phyloP scores from a whole-genome alignment of 192 early-diverging fungal species.

The Entomortierella chlamydospora region DNA sequence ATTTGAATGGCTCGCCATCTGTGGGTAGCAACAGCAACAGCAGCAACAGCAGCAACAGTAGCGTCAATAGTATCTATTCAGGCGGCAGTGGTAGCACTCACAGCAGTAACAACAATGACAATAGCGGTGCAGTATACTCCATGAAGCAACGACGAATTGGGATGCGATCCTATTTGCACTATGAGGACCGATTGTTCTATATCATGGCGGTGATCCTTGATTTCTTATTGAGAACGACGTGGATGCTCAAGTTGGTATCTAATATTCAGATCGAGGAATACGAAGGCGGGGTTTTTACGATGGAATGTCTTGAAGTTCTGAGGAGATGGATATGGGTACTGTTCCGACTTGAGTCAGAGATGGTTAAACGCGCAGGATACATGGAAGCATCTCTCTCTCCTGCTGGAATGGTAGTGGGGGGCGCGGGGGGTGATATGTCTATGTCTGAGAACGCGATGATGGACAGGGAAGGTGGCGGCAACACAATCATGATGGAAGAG shows the following conservation, averaged over 20 bases:
- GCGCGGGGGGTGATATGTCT: neutral
- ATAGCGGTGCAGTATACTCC: neutral
- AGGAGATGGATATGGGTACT: slow-evolving; percentile 96
- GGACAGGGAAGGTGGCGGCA: slow-evolving; percentile 1
- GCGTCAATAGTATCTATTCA: slow-evolving; percentile 2
- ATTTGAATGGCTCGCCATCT: neutral
- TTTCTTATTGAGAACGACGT: slow-evolving; percentile 85
- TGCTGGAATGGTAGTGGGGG: neutral
- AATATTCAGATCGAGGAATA: slow-evolving; percentile 72
- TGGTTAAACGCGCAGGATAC: slow-evolving; percentile 62
- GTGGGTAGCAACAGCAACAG: slow-evolving; percentile 10
- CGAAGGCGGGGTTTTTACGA: slow-evolving; percentile 76
- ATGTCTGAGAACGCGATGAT: slow-evolving; percentile 7
- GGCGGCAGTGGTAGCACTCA: neutral
- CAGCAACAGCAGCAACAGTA: neutral
- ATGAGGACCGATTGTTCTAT: slow-evolving; percentile 73
- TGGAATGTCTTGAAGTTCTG: slow-evolving; percentile 85
- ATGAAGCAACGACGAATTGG: neutral
- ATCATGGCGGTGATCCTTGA: slow-evolving; percentile 84
- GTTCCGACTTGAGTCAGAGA: slow-evolving; percentile 89
- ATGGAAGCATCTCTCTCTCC: slow-evolving; percentile 8
- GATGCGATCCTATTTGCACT: slow-evolving; percentile 63
- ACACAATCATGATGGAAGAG: slow-evolving; percentile 31
- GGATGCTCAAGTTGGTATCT: slow-evolving; percentile 81
- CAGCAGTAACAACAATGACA: slow-evolving; percentile 9